phyloP scores from a whole-genome alignment of 2,329 filamentous ascomycete species.

The Colletotrichum sansevieriae region DNA sequence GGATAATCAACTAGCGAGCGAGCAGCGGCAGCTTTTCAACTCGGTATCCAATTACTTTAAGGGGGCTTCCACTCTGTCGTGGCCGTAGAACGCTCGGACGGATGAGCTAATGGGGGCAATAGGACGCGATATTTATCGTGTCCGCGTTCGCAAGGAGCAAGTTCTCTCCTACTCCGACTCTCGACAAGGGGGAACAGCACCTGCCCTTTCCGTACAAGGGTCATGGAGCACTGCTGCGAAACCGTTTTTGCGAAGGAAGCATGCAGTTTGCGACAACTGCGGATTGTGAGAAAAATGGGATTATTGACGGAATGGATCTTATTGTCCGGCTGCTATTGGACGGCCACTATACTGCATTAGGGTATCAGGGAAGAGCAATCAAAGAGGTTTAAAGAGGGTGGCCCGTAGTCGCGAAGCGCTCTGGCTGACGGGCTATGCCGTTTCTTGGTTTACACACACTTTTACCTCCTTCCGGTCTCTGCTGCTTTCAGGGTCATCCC shows the following conservation, averaged over 20 bases:
- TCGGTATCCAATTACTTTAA: slow-evolving; percentile 18
- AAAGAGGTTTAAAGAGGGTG: slow-evolving; percentile 29
- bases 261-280: slow-evolving; percentile 20
- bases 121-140: slow-evolving; percentile 10
- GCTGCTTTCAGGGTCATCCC: slow-evolving; percentile 23
- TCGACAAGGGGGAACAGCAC: slow-evolving; percentile 38
- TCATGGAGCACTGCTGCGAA: slow-evolving; percentile 20
- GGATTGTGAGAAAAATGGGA: slow-evolving; percentile 27
- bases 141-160: slow-evolving; percentile 11
- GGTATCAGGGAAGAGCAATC: slow-evolving; percentile 38
- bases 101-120: slow-evolving; percentile 17
- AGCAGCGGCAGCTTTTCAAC: slow-evolving; percentile 39
- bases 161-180: slow-evolving; percentile 26
- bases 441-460: slow-evolving; percentile 26
- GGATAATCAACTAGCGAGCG: slow-evolving; percentile 38
- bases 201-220: slow-evolving; percentile 31
- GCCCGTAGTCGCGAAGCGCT: slow-evolving; percentile 40
- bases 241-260: slow-evolving; percentile 22
- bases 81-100: slow-evolving; percentile 17
- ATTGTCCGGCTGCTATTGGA: slow-evolving; percentile 31
- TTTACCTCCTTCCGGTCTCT: neutral
- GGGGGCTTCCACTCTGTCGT: neutral
- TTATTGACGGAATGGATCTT: slow-evolving; percentile 21
- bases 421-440: slow-evolving; percentile 31
- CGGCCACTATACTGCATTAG: slow-evolving; percentile 34